Evolutionary conservation across 2,329 filamentous ascomycete genomes (phyloP).

Genomic region (Fonsecaea multimorphosa): DNA sequence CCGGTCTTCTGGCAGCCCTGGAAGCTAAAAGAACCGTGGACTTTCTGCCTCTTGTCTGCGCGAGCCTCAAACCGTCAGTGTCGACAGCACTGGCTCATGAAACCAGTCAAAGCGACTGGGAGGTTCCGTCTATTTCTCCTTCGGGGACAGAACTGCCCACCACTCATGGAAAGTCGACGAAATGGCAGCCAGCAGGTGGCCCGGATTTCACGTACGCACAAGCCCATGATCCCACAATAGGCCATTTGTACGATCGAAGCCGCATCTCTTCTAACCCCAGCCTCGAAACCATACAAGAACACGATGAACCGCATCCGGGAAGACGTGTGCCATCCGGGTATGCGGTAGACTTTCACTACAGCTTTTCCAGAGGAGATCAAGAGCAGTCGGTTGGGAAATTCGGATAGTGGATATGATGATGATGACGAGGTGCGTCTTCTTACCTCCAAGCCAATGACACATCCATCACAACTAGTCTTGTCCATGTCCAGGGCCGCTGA

Average conservation of each 20-base stretch:
- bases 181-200: neutral
- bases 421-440: conserved; percentile 12
- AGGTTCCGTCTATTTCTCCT: neutral
- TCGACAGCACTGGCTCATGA: neutral
- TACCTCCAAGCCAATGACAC: neutral
- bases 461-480: neutral
- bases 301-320: conserved; percentile 28
- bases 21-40: conserved; percentile 16
- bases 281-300: conserved; percentile 30
- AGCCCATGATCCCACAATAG: neutral
- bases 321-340: conserved; percentile 18
- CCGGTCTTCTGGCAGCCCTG: conserved; percentile 23
- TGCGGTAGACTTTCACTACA: conserved; percentile 4
- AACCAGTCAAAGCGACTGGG: neutral
- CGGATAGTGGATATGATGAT: conserved; percentile 11
- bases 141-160: neutral
- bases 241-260: conserved; percentile 19
- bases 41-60: conserved; percentile 11
- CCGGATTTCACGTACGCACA: neutral
- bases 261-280: conserved; percentile 18
- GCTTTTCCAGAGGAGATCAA: neutral
- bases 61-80: neutral
- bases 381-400: neutral
- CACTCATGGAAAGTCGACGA: neutral
- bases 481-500: neutral